Evolutionary conservation across 2,329 filamentous ascomycete genomes (phyloP), one percentile per base, ranked within the genome.

Genomic region (Pseudocercospora vitis): DNA sequence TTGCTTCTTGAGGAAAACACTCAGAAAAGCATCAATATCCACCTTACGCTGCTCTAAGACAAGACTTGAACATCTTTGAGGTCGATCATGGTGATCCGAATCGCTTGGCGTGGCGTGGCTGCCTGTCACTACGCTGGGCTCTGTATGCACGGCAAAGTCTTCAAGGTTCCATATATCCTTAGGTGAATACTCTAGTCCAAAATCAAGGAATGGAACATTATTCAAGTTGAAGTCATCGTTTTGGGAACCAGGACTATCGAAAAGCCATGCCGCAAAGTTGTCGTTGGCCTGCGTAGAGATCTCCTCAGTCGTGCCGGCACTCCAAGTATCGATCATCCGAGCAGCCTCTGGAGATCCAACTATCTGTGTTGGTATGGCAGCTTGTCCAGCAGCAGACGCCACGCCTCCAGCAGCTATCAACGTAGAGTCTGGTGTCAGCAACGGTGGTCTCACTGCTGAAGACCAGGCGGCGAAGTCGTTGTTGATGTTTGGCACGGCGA

Each of bases 251-350:
- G 63, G 63, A 35, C 62, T 65, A 33, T 64, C 59, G 44, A 66
- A 63, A 2, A 65, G 59, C 65, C 63, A 67, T 6, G 62, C 45
- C 3, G 61, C 63, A 32, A 66, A 65, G 26, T 60, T 63, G 32
- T 64, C 63, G 35, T 57, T 63, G 7, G 53, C 37, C 24, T 62
- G 60, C 7, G 47, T 48, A 46, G 42, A 26, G 7, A 32, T 28
- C 11, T 54, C 48, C 7, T 44, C 45, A 18, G 37, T 21, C n/a
- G n/a, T n/a, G n/a, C n/a, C n/a, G 7, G 44, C 11, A 33, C 40
- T 48, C 49, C 49, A 56, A 21, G 18, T 23, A n/a, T 47, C 19
- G 18, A 23, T 24, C 12, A 18, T n/a, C 18, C 16, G 14, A 46
- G 49, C 40, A 12, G 47, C 32, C 11, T 32, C 31, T 7, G 28